These are phyloP conservation scores for Phytopythium chamaehyphon DNA, from an alignment of 352 stramenopile genomes.

Conservation along the genomic window DNA sequence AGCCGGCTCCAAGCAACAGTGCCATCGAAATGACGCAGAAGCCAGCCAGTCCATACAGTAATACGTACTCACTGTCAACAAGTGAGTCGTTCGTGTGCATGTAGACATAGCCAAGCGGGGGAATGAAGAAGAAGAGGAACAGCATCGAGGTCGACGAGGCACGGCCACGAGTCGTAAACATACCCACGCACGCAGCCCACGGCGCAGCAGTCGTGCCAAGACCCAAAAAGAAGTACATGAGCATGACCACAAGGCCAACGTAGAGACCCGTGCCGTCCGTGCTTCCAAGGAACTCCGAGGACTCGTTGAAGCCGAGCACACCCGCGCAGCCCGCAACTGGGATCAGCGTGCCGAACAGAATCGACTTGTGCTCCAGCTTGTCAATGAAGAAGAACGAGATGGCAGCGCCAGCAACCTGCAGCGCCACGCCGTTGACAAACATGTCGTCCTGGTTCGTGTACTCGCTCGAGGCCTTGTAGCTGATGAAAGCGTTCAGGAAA, in stretches of 20 bases:
- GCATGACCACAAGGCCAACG: slow-evolving; percentile 47
- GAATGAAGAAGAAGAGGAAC: slow-evolving; percentile 56
- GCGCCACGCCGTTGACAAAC: slow-evolving; percentile 50
- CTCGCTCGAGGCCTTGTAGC: slow-evolving; percentile 38
- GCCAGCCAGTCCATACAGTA: slow-evolving; percentile 46
- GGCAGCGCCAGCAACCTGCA: slow-evolving; percentile 52
- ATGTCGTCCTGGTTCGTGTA: slow-evolving; percentile 42
- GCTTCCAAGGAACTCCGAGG: slow-evolving; percentile 32
- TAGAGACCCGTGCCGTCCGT: slow-evolving; percentile 41
- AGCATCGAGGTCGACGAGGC: slow-evolving; percentile 44
- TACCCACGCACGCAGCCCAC: slow-evolving; percentile 57
- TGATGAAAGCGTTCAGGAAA: slow-evolving; percentile 61
- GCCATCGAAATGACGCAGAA: slow-evolving; percentile 38
- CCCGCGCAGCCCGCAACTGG: slow-evolving; percentile 41
- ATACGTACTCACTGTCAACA: slow-evolving; percentile 41
- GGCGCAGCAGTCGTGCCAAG: slow-evolving; percentile 52
- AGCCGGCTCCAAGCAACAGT: slow-evolving; percentile 43
- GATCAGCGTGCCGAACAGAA: slow-evolving; percentile 66
- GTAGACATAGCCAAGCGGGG: slow-evolving; percentile 48
- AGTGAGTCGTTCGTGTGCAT: slow-evolving; percentile 40
- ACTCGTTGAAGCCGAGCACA: slow-evolving; percentile 60
- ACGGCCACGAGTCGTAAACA: slow-evolving; percentile 58
- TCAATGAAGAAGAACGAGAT: slow-evolving; percentile 82
- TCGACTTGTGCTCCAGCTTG: slow-evolving; percentile 67
- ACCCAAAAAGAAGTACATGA: slow-evolving; percentile 81